Evolutionary conservation across 768 basidiomycete genomes (phyloP), one percentile per base, ranked within the genome.

Genomic region (Ephemerocybe angulata): DNA sequence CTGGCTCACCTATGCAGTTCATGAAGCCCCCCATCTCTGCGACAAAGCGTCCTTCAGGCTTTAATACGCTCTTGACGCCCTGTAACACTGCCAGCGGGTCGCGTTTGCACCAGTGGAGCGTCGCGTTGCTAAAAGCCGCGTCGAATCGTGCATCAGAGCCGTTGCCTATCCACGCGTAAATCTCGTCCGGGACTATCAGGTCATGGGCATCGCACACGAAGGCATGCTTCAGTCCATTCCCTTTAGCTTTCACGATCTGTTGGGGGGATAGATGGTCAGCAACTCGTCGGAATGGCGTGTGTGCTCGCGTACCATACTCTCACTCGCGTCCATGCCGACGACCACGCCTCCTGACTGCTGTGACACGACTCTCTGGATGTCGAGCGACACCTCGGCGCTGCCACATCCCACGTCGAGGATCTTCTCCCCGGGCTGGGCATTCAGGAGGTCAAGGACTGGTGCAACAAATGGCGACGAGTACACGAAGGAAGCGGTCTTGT

Each of bases 321-420:
- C 73, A 62, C 83, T 90, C 28, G 73, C 71, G 66, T 94, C 93
- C 11, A 86, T 72, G 0, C 88, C 92, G 11, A 88, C 76, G 2
- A 90, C 80, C 17, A 76, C 41, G 0, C 90, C 86, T 6, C 71
- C 76, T 41, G 59, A 38, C 22, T 59, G 74, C 65, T 68, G 60
- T 33, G 68, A 65, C 4, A 93, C 87, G 15, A 76, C 61, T 12
- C 76, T 65, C 44, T 79, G 73, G 28, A 95, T 74, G 53, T 78
- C 69, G 46, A 79, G 58, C 0, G 88, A 90, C 13, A 93, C 70
- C 59, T 93, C 87, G 0, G 90, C 92, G 42, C 85, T 90, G 17
- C 93, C 91, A 63, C 91, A 93, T 2, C 92, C 91, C 41, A 91
- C 69, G 61, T 91, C 90, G 55, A 88, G 72, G 42, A 93, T 85